phyloP scores from a whole-genome alignment of 2,329 filamentous ascomycete genomes.

The Colletotrichum echinochloae region DNA sequence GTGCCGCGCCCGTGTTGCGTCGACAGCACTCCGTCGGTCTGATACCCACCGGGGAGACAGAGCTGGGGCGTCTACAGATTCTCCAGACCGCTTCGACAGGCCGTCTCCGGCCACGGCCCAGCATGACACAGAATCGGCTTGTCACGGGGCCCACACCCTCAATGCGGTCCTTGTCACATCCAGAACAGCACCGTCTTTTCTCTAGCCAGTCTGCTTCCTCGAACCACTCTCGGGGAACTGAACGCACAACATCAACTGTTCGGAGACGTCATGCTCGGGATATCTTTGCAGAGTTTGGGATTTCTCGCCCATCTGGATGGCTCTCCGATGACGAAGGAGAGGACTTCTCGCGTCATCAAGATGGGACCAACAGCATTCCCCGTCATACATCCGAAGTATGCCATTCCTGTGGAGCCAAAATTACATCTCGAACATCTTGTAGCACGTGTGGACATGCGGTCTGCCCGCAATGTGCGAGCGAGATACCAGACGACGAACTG shows the following conservation, averaged over 20 bases:
- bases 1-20: neutral
- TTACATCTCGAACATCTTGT: constrained; percentile 56
- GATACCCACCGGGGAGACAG: neutral
- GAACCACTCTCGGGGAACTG: constrained; percentile 41
- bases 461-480: constrained; percentile 60
- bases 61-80: constrained; percentile 1
- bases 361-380: constrained; percentile 48
- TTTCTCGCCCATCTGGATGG: constrained; percentile 60
- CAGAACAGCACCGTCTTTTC: constrained; percentile 9
- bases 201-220: constrained; percentile 38
- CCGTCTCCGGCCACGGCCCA: constrained; percentile 13
- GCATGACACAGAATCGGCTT: neutral
- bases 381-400: constrained; percentile 54
- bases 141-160: neutral
- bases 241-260: constrained; percentile 49
- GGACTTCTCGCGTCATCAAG: constrained; percentile 42
- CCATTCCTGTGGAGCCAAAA: constrained; percentile 61
- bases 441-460: constrained; percentile 63
- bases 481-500: constrained; percentile 46
- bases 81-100: constrained; percentile 32
- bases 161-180: neutral
- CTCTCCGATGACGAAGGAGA: constrained; percentile 55
- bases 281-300: constrained; percentile 60
- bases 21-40: constrained; percentile 15
- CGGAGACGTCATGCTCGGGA: constrained; percentile 58